Evolutionary conservation across 1,284 basidiomycete genomes (phyloP).

Genomic region (Microbotryomycetes sp.): DNA sequence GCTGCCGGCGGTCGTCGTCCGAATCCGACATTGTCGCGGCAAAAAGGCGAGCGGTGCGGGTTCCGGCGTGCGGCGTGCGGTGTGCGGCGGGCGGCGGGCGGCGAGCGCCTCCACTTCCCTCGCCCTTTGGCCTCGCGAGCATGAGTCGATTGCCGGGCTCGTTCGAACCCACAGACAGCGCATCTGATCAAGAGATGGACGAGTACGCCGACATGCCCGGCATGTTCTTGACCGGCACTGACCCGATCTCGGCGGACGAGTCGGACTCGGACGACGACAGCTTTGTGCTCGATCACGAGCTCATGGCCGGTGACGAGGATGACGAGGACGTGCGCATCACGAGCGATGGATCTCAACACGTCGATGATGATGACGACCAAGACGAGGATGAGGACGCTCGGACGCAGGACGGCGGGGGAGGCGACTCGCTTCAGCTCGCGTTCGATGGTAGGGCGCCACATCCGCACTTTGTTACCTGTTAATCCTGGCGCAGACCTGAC

Average conservation of each 20-base stretch:
- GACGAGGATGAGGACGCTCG: background rate
- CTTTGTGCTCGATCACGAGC: slow-evolving; percentile 14
- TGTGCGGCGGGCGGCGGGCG: background rate
- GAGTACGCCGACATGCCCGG: background rate
- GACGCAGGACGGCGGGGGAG: background rate
- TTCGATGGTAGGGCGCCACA: slow-evolving; percentile 18
- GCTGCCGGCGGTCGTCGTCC: background rate
- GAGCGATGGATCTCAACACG: background rate
- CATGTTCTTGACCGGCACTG: no score
- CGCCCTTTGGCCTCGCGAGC: background rate
- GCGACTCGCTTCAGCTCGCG: slow-evolving; percentile 13
- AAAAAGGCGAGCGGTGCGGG: background rate
- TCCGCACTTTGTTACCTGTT: background rate
- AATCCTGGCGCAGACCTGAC: background rate
- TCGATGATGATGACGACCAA: background rate
- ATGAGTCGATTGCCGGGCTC: background rate
- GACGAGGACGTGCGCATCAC: slow-evolving; percentile 15
- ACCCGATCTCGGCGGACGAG: background rate
- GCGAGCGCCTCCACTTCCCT: background rate
- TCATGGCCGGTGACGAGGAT: slow-evolving; percentile 19
- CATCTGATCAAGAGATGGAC: background rate
- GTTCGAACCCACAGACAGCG: background rate
- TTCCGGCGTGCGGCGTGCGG: background rate
- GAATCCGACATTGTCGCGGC: background rate
- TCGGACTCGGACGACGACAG: slow-evolving; percentile 23